Percentiles rank a stretch among this genome's conserved stretches.
phyloP scores from a whole-genome alignment of 345 rosid species.

The Salix purpurea region DNA sequence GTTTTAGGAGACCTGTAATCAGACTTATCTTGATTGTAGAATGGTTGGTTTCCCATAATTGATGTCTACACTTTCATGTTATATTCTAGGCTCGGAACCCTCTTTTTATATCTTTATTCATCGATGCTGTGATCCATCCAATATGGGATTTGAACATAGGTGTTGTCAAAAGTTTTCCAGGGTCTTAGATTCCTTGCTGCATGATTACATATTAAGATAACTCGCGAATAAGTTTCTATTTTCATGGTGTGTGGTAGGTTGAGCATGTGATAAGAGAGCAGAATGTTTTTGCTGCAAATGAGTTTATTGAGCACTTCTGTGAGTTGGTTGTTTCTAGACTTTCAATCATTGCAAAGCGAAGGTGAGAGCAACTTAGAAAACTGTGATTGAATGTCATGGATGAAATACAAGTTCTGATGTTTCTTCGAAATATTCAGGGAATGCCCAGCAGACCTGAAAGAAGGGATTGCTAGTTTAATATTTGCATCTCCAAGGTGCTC shows the following conservation, averaged over 20 bases:
- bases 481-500: slow-evolving; percentile 93
- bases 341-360: slow-evolving; percentile 67
- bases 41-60: not conserved
- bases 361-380: slow-evolving; percentile 30
- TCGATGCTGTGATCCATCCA: not conserved
- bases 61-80: not conserved
- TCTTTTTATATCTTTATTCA: too few species aligned
- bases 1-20: not conserved
- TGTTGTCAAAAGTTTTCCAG: not conserved
- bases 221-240: not conserved
- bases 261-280: slow-evolving; percentile 94
- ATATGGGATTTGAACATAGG: not conserved
- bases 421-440: slow-evolving; percentile 41
- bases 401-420: not conserved
- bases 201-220: slow-evolving; percentile 1
- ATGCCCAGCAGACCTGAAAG: slow-evolving; percentile 87
- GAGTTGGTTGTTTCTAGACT: slow-evolving; percentile 78
- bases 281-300: slow-evolving; percentile 82
- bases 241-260: slow-evolving; percentile 46
- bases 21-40: not conserved
- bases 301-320: slow-evolving; percentile 88
- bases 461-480: slow-evolving; percentile 82
- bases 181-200: not conserved
- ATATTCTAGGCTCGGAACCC: not conserved
- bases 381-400: not conserved